phyloP scores from a whole-genome alignment of 371 early-diverging fungal species.

The Vairimorpha ceranae region DNA sequence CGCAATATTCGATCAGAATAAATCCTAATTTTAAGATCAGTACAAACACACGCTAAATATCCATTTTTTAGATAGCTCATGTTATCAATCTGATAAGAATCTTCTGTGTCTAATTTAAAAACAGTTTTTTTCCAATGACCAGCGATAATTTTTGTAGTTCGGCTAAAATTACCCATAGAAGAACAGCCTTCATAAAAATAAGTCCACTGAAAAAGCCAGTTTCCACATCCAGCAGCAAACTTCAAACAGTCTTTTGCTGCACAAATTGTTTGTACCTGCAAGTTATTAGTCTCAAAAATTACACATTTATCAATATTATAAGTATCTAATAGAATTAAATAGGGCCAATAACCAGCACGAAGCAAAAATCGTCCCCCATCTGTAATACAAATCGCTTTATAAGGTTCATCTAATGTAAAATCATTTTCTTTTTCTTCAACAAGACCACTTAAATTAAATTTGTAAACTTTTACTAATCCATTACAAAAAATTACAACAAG shows the following conservation, averaged over 20 bases:
- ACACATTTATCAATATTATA: slow-evolving; percentile 45
- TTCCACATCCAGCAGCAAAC: slow-evolving; percentile 47
- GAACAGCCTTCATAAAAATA: slow-evolving; percentile 31
- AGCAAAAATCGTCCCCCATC: slow-evolving; percentile 59
- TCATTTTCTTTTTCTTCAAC: slow-evolving; percentile 38
- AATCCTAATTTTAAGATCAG: slow-evolving; percentile 52
- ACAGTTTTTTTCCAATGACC: slow-evolving; percentile 46
- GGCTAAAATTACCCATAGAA: slow-evolving; percentile 37
- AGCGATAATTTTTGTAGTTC: slow-evolving; percentile 6
- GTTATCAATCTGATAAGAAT: slow-evolving; percentile 30
- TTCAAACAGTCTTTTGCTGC: slow-evolving; percentile 53
- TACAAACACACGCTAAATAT: slow-evolving; percentile 42
- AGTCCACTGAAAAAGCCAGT: slow-evolving; percentile 33
- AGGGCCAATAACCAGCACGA: slow-evolving; percentile 60
- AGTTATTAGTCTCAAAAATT: slow-evolving; percentile 58
- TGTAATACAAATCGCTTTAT: slow-evolving; percentile 58
- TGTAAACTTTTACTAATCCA: slow-evolving; percentile 41
- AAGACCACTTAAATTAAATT: slow-evolving; percentile 8
- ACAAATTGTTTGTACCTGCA: slow-evolving; percentile 49
- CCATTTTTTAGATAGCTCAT: slow-evolving; percentile 45
- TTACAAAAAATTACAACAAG: slow-evolving; percentile 43
- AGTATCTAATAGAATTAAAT: slow-evolving; percentile 56
- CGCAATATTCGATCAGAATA: slow-evolving; percentile 29
- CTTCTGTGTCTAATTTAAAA: slow-evolving; percentile 19
- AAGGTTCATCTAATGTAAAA: slow-evolving; percentile 36